Evolutionary conservation across 176 grass and related monocot genomes (phyloP).

Genomic region (Dendrocalamus sinicus): DNA sequence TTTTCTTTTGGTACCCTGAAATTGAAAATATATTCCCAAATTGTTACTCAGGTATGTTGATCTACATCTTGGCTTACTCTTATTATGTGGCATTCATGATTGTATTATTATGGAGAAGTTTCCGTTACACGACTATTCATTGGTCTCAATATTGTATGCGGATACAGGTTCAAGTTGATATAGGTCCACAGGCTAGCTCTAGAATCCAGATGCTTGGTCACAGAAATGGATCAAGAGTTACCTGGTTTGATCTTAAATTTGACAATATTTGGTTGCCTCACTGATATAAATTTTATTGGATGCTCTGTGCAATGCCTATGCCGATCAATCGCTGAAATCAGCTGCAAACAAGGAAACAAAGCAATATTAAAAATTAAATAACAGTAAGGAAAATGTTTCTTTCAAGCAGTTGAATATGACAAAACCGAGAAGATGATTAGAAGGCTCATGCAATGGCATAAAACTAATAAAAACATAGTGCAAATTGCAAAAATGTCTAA

Average conservation of each 20-base stretch:
- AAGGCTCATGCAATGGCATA: not conserved
- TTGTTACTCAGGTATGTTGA: slow-evolving; percentile 6
- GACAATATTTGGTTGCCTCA: slow-evolving; percentile 77
- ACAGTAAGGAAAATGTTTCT: not conserved
- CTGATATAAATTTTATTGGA: slow-evolving; percentile 97
- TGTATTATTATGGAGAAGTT: not conserved
- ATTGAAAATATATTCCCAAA: not conserved
- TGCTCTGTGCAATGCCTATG: slow-evolving; percentile 88
- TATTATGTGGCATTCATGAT: not conserved
- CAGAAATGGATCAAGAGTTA: slow-evolving; percentile 27
- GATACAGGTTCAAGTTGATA: slow-evolving; percentile 12
- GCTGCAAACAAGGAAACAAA: slow-evolving; percentile 50
- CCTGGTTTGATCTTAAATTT: slow-evolving; percentile 99
- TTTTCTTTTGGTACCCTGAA: not conserved
- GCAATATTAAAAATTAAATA: slow-evolving; percentile 9
- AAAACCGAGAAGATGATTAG: not conserved
- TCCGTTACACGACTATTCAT: not conserved
- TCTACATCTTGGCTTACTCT: not conserved
- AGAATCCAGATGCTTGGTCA: slow-evolving; percentile 28
- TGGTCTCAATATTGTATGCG: not conserved
- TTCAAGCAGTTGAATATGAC: not conserved
- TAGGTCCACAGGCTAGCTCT: slow-evolving; percentile 1
- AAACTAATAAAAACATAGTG: not conserved
- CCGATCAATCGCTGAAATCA: slow-evolving; percentile 88
- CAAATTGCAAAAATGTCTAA: slow-evolving; percentile 6